Conservation (phyloP, 495 filamentous ascomycete species). For the Rhizodiscina lignyota region DNA sequence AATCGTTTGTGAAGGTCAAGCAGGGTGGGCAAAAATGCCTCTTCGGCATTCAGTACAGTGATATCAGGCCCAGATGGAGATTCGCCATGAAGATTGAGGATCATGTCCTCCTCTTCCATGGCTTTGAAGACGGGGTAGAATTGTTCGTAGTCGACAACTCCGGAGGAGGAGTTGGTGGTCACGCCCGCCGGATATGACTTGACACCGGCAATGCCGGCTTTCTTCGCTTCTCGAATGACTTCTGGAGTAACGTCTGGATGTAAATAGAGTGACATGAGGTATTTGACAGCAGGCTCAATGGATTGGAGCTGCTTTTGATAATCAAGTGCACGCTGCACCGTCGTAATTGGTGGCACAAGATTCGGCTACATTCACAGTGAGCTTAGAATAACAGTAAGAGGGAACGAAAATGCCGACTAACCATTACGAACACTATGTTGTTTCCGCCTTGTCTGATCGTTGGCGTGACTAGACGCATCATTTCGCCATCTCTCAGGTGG, state of each 20-base stretch:
- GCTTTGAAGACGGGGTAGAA: constrained; percentile 67
- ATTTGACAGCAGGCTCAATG: constrained; percentile 57
- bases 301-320: constrained; percentile 52
- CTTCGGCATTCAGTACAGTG: constrained; percentile 67
- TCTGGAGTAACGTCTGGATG: constrained; percentile 63
- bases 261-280: constrained; percentile 81
- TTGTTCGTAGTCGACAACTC: constrained; percentile 53
- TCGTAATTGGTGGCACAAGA: constrained; percentile 58
- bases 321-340: constrained; percentile 53
- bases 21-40: constrained; percentile 63
- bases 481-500: constrained; percentile 54
- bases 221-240: constrained; percentile 55
- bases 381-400: constrained; percentile 18
- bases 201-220: constrained; percentile 45
- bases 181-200: constrained; percentile 41
- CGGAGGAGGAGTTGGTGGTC: constrained; percentile 74
- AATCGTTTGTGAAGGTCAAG: constrained; percentile 53
- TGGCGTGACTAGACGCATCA: constrained; percentile 71
- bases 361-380: constrained; percentile 45
- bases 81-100: constrained; percentile 50
- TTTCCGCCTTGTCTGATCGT: constrained; percentile 56
- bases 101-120: constrained; percentile 52
- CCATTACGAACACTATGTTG: constrained; percentile 74
- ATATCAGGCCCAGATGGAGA: constrained; percentile 30
- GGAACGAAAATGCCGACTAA: constrained; percentile 19